These are phyloP conservation scores for Pichia cabralensis DNA, from an alignment of 805 yeast species.

Conservation along the genomic window DNA sequence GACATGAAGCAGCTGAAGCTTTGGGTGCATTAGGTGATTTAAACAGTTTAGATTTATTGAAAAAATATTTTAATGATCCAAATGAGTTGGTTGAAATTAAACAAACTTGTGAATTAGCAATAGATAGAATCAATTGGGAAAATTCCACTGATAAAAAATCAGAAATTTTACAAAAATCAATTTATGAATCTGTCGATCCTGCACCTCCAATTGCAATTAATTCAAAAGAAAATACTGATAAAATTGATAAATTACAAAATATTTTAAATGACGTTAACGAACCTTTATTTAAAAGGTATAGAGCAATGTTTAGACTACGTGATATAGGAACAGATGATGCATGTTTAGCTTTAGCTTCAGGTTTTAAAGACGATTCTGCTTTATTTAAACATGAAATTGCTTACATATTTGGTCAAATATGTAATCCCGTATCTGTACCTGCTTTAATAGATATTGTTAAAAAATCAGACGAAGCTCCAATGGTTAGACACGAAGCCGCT, in stretches of 20 bases:
- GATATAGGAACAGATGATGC: conserved; percentile 93
- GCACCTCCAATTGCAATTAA: conserved; percentile 89
- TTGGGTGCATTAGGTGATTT: conserved; percentile 89
- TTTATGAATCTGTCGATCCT: conserved; percentile 87
- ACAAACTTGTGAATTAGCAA: conserved; percentile 96
- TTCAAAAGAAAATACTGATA: conserved; percentile 34
- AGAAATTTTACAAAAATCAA: conserved; percentile 65
- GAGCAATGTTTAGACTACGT: conserved; percentile 97
- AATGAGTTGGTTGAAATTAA: conserved; percentile 62
- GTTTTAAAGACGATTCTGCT: conserved; percentile 85
- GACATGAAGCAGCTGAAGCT: conserved; percentile 99
- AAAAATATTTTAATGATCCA: conserved; percentile 67
- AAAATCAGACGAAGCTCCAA: conserved; percentile 77
- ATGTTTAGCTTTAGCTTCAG: conserved; percentile 81
- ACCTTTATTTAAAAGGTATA: conserved; percentile 86
- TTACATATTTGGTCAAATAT: conserved; percentile 94
- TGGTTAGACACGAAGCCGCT: conserved; percentile 99
- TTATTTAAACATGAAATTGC: conserved; percentile 97
- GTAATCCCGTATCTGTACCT: conserved; percentile 89
- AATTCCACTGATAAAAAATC: conserved; percentile 52
- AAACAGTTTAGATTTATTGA: conserved; percentile 57
- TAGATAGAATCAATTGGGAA: conserved; percentile 92
- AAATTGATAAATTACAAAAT: conserved; percentile 53
- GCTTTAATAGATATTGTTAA: conserved; percentile 73
- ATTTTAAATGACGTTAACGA: conserved; percentile 66